phyloP scores from a whole-genome alignment of 2,329 filamentous ascomycete genomes.

The Arthrobotrys conoides region DNA sequence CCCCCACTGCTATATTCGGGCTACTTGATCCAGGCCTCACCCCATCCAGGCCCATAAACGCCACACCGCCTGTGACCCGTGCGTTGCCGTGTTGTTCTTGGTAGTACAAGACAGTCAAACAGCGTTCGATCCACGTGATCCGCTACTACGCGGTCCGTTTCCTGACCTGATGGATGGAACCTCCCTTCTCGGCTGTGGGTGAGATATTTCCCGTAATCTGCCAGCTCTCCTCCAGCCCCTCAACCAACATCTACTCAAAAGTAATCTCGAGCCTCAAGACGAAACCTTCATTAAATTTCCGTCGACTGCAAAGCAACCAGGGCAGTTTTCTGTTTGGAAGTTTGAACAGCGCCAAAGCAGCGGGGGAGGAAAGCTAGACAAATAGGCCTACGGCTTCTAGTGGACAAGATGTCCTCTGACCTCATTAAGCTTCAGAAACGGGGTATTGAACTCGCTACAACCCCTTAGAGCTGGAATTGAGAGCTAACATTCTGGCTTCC shows the following conservation, averaged over 20 bases:
- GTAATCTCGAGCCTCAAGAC: slow-evolving; percentile 6
- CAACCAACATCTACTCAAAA: slow-evolving; percentile 28
- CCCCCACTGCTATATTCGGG: background rate
- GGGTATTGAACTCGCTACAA: slow-evolving; percentile 11
- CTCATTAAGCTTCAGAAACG: slow-evolving; percentile 57
- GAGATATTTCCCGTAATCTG: slow-evolving; percentile 57
- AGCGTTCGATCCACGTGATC: slow-evolving; percentile 20
- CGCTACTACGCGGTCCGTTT: slow-evolving; percentile 32
- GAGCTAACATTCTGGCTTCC: slow-evolving; percentile 3
- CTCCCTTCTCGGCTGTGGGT: slow-evolving; percentile 58
- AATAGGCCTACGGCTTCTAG: slow-evolving; percentile 12
- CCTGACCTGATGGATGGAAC: slow-evolving; percentile 51
- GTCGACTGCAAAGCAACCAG: background rate
- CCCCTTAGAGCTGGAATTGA: background rate
- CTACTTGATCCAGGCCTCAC: background rate
- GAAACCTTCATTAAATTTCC: slow-evolving; percentile 26
- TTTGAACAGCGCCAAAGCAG: background rate
- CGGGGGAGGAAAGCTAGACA: slow-evolving; percentile 30
- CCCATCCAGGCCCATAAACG: background rate
- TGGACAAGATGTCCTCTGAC: slow-evolving; percentile 53
- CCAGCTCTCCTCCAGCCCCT: slow-evolving; percentile 55
- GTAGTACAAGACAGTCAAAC: slow-evolving; percentile 40
- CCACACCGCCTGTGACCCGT: background rate
- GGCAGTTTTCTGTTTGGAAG: slow-evolving; percentile 7
- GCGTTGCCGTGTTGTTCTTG: slow-evolving; percentile 21